phyloP scores from a whole-genome alignment of 2,329 filamentous ascomycete genomes.

The Colletotrichum horii region DNA sequence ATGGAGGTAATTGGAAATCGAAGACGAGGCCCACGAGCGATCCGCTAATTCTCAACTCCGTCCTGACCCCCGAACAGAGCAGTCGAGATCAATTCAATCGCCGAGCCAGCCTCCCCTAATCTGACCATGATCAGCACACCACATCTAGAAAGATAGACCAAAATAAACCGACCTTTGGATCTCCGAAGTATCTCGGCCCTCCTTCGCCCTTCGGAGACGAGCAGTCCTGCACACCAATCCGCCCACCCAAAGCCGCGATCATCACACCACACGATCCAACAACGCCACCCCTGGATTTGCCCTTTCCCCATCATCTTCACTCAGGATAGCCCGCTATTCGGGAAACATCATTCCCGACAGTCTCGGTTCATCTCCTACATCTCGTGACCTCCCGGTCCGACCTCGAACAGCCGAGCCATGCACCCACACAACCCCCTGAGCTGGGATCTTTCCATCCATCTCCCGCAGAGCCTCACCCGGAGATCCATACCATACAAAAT shows the following conservation, averaged over 20 bases:
- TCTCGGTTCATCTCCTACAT: not conserved
- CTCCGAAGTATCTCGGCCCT: not conserved
- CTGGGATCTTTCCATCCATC: not conserved
- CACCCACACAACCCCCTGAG: not conserved
- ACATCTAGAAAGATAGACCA: not conserved
- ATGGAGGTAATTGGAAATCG: not conserved
- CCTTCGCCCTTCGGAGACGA: not conserved
- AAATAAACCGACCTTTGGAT: not conserved
- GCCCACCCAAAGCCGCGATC: not conserved
- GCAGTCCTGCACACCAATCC: not conserved
- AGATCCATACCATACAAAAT: not conserved
- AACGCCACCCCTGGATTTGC: not conserved
- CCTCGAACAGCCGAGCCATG: not conserved
- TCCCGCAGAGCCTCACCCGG: not conserved
- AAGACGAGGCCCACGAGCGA: not conserved
- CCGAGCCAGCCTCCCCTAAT: not conserved
- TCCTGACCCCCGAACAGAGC: not conserved
- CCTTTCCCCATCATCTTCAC: not conserved
- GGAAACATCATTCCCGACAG: not conserved
- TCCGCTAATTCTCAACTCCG: not conserved
- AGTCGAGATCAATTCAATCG: not conserved
- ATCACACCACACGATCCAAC: not conserved
- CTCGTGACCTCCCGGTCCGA: not conserved
- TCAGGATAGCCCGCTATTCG: not conserved
- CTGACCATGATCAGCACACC: not conserved